These are phyloP conservation scores for Debaryomyces nepalensis DNA, from an alignment of 1,139 yeast genomes.

Conservation along the genomic window DNA sequence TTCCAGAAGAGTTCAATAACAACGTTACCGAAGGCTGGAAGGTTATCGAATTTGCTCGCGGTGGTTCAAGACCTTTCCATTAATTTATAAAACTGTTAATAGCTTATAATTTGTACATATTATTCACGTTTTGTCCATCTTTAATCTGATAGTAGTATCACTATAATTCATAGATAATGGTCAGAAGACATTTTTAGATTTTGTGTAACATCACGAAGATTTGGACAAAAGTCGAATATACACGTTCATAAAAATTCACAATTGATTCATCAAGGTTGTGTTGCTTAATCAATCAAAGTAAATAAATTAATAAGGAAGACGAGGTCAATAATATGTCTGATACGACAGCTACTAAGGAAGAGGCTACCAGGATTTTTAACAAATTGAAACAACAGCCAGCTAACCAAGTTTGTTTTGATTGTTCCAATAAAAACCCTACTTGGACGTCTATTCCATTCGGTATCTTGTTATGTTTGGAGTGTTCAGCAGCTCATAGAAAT, in stretches of 20 bases:
- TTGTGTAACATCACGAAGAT: conserved; percentile 4
- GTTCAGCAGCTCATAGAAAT: conserved; percentile 55
- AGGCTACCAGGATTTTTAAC: conserved; percentile 61
- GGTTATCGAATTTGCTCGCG: conserved; percentile 92
- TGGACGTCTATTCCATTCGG: conserved; percentile 59
- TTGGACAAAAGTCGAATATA: conserved; percentile 5
- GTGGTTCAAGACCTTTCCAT: conserved; percentile 89
- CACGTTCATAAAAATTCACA: conserved; percentile 6
- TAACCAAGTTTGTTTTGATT: conserved; percentile 79
- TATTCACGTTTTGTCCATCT: conserved; percentile 1
- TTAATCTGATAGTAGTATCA: too few relatives aligned
- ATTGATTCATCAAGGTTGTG: conserved; percentile 5
- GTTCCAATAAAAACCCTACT: conserved; percentile 54
- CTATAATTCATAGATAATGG: not conserved
- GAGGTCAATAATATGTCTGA: conserved; percentile 43
- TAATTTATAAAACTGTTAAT: conserved; percentile 28
- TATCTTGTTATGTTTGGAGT: conserved; percentile 51
- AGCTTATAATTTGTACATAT: conserved; percentile 12
- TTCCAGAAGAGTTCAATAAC: conserved; percentile 90
- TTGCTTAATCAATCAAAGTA: conserved; percentile 8
- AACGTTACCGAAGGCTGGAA: conserved; percentile 97
- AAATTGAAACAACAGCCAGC: conserved; percentile 67
- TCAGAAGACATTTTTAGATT: not conserved
- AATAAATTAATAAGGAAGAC: not conserved
- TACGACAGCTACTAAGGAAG: conserved; percentile 64